Evolutionary conservation across 257 asterid genomes (phyloP), one percentile per base, ranked within the genome.

Genomic region (Solanum sitiens): DNA sequence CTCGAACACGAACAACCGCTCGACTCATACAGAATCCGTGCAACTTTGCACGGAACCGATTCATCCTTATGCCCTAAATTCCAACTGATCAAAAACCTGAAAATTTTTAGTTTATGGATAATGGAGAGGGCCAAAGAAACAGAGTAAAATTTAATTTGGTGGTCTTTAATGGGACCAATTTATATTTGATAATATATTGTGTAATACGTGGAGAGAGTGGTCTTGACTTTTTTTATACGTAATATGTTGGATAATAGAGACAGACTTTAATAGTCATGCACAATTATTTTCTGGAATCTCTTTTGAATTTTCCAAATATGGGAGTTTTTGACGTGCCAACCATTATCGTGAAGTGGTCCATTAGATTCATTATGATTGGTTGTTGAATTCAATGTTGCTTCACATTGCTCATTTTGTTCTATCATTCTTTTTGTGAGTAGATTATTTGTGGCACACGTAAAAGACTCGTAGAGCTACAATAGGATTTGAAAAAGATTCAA

Each of bases 291-390:
- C 67, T 7, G 67, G 25, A 20, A 56, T 56, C n/a, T 82, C 63
- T 50, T 71, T 71, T 59, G 13, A n/a, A 53, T 85, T 89, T 92
- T 92, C 90, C 37, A 89, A 63, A 44, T 83, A 89, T 90, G 90
- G 93, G 88, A 87, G 59, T 27, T 63, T 47, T 56, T 61, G 86
- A 95, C 95, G 97, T 94, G 96, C 91, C 87, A 87, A 59, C 88
- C 94, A 70, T 32, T 15, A 10, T n/a, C 16, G 3, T 63, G 71
- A 23, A 63, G 15, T 23, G 71, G 71, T 4, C 72, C 72, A 65
- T 11, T 63, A 63, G 32, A 63, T 14, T 63, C 71, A 65, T 45
- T n/a, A 45, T 74, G 91, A 90, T 86, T 73, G 83, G 68, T 85
- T 80, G 91, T 92, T 12, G 93, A 83, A 88, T 87, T 61, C 79